A percentile compares a stretch with the other conserved stretches of the same genome.
phyloP scores from a whole-genome alignment of 768 basidiomycete species.

The Tulasnella sp. region DNA sequence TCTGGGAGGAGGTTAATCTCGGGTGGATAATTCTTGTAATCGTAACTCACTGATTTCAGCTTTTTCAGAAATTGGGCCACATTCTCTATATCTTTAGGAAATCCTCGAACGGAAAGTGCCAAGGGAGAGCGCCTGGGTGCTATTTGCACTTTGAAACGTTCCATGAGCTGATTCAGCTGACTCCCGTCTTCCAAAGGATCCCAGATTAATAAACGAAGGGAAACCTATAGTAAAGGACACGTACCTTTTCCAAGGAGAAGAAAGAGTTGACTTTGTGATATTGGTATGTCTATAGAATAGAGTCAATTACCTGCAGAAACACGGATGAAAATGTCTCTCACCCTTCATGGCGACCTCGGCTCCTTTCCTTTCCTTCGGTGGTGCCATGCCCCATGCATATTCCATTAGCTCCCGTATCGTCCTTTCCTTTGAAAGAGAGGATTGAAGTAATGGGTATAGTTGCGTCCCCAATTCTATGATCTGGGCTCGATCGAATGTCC shows the following conservation, averaged over 20 bases:
- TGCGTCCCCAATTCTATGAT: no score
- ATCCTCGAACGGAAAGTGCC: no score
- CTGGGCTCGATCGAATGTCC: no score
- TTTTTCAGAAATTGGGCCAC: no score
- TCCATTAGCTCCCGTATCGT: no score
- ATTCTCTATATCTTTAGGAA: no score
- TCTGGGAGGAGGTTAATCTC: no score
- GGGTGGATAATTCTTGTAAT: no score
- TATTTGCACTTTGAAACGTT: neutral
- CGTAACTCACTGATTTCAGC: no score
- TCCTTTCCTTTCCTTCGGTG: neutral
- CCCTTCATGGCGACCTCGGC: neutral
- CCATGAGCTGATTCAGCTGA: neutral
- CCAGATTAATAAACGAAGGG: neutral
- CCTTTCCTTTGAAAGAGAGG: neutral
- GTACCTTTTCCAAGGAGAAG: slow-evolving; percentile 2
- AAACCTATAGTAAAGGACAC: neutral
- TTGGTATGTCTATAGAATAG: neutral
- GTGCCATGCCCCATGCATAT: slow-evolving; percentile 1
- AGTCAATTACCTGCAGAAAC: neutral
- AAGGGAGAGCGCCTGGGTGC: no score
- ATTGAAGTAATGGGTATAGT: no score
- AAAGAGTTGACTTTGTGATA: neutral
- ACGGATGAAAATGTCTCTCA: neutral
- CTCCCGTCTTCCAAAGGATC: neutral